Conservation (phyloP, 2,329 filamentous ascomycete species). For the Botrytis squamosa region DNA sequence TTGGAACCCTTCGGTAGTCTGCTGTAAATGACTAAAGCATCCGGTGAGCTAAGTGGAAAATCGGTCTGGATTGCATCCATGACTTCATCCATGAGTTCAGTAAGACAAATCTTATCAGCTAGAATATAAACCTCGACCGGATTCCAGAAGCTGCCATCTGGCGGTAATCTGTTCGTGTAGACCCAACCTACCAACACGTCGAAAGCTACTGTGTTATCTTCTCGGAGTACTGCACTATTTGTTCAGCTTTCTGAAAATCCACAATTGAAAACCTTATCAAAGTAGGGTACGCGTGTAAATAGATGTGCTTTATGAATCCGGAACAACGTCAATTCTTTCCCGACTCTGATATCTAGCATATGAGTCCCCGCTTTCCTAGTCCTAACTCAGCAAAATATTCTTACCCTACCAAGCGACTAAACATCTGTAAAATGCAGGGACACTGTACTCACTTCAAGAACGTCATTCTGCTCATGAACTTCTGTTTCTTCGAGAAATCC, state of each 20-base stretch:
- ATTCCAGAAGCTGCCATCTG: no score
- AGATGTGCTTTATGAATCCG: not conserved
- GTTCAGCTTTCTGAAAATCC: not conserved
- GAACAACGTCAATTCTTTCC: not conserved
- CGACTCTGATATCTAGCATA: not conserved
- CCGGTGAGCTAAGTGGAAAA: accelerated
- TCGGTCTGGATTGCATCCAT: accelerated
- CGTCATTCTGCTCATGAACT: not conserved
- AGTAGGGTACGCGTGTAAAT: not conserved
- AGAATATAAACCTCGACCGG: not conserved
- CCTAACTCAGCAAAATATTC: not conserved
- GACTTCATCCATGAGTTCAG: not conserved
- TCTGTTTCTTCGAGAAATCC: not conserved
- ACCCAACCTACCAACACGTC: not conserved
- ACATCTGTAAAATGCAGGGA: not conserved
- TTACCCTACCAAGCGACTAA: not conserved
- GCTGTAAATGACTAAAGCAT: not conserved
- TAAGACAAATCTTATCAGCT: not conserved
- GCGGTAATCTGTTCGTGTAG: not conserved
- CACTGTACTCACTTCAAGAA: no score
- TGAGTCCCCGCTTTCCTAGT: not conserved
- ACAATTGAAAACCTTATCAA: not conserved
- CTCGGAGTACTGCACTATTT: not conserved
- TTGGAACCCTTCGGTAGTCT: not conserved
- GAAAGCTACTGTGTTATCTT: not conserved